Base-by-base conservation (phyloP, 352 stramenopile genomes). In the Phytophthora quininea region DNA sequence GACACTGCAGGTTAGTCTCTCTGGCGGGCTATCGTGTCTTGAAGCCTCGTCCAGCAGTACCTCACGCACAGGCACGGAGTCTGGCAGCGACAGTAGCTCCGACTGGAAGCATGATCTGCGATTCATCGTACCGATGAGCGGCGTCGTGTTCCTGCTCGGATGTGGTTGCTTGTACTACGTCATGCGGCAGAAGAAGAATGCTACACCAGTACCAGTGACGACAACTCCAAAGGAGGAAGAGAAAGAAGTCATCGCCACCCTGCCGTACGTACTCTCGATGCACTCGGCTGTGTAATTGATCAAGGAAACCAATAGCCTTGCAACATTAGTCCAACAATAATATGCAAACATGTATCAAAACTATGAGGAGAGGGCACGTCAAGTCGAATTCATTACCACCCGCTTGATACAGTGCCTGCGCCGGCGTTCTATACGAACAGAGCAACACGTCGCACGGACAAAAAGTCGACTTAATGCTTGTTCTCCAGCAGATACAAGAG, bases 401-500 rank as follows among this genome's bases (percentile, higher is more conserved):
- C 14, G 8, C 15, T 62, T n/a, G 43, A 37, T 40, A 49, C 40
- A 9, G 31, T 9, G 49, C 30, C 30, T 30, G 29, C n/a, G 14
- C 29, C 27, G n/a, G 15, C n/a, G 56, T 38, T n/a, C 42, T 47
- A n/a, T 12, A 37, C 70, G 54, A 51, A 27, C 35, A 68, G 51
- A 14, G 14, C 9, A 8, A 9, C 19, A 2, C 6, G 43, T 24
- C 12, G 15, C 14, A 9, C 15, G 14, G 15, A 49, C 9, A 49
- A n/a, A n/a, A 49, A 27, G 7, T 14, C 29, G 49, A 35, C 27
- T 66, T 74, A 90, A 50, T 89, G 59, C 49, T 82, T 69, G 70
- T 92, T 91, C 48, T 92, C 84, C 67, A 94, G 75, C 37, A 97
- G 70, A 75, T 79, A 96, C 43, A 97, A 73, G 58, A 97, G 81